phyloP scores from a whole-genome alignment of 441 rosid species.

The Dalechampia spathulata region DNA sequence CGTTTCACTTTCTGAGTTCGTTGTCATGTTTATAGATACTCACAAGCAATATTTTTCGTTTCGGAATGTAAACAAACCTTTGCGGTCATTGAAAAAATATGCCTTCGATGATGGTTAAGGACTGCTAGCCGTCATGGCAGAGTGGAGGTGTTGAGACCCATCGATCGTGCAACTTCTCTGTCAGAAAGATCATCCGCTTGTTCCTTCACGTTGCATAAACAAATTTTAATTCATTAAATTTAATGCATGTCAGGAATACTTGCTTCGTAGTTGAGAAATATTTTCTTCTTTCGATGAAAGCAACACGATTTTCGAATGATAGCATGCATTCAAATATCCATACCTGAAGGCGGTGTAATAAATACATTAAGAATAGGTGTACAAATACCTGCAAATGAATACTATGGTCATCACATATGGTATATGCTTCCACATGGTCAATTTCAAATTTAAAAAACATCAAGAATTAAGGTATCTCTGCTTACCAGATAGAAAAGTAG shows the following conservation, averaged over 20 bases:
- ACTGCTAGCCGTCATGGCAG: constrained; percentile 26
- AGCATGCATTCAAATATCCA: background rate
- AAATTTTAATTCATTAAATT: background rate
- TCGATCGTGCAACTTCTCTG: constrained; percentile 62
- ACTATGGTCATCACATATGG: constrained; percentile 13
- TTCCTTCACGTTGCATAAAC: constrained; percentile 39
- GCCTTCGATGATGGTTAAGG: background rate
- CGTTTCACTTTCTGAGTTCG: no score
- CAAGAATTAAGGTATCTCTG: constrained; percentile 1
- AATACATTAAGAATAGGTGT: constrained; percentile 94
- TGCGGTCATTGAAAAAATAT: background rate
- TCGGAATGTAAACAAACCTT: background rate
- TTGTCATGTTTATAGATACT: no score
- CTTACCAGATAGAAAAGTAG: constrained; percentile 85
- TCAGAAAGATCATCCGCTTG: constrained; percentile 71
- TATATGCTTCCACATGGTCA: background rate
- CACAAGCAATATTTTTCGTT: background rate
- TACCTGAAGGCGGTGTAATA: constrained; percentile 97
- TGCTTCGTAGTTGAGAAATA: background rate
- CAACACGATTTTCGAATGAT: no score
- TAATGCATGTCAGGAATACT: background rate
- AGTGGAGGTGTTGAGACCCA: constrained; percentile 55
- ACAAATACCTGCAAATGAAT: constrained; percentile 76
- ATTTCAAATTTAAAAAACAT: background rate
- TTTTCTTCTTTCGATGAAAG: no score